Evolutionary conservation across 768 basidiomycete genomes (phyloP), one percentile per base, ranked within the genome.

Genomic region (Amanita jacksonii): DNA sequence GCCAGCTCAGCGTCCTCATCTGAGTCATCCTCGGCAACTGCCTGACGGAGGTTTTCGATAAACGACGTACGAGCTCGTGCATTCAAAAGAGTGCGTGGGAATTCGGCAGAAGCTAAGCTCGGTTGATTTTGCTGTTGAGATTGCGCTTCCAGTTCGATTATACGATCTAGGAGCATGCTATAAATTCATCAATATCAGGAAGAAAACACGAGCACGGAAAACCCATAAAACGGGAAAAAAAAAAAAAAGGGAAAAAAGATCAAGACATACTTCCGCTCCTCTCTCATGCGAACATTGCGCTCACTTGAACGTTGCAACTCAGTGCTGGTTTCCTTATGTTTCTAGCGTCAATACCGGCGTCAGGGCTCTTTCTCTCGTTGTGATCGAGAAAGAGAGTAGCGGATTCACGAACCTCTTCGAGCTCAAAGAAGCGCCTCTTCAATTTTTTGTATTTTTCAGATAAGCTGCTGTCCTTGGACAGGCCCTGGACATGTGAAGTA

Each of bases 391-490:
- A 56, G 49, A 58, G 49, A 52, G 46, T 41, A 36, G 51, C 19
- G 37, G 19, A 25, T 36, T 30, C 37, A 63, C 77, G 53, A 43
- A 85, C 84, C 74, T 85, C 77, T 52, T 84, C 79, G 32, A 84
- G 71, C 43, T 81, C 79, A 50, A 73, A 72, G 57, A 74, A 81
- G 31, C 76, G 74, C 33, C 77, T 62, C 57, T 86, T 86, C 41
- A 84, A 66, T 51, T 69, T 74, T 46, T 54, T 62, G 59, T 82
- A 81, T 60, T 81, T 84, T 63, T 82, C 80, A 37, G 54, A 53
- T 49, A 70, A 40, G 67, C 68, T 40, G 47, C 5, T 53, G 46
- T 74, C 70, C 42, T 64, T 58, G 27, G 60, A 49, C 35, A 62
- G 69, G 23, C 57, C 62, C 8, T 62, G 57, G 25, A 16, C 55